These are phyloP conservation scores for Metarhizium anisopliae DNA, from an alignment of 2,329 filamentous ascomycete species.

Conservation along the genomic window DNA sequence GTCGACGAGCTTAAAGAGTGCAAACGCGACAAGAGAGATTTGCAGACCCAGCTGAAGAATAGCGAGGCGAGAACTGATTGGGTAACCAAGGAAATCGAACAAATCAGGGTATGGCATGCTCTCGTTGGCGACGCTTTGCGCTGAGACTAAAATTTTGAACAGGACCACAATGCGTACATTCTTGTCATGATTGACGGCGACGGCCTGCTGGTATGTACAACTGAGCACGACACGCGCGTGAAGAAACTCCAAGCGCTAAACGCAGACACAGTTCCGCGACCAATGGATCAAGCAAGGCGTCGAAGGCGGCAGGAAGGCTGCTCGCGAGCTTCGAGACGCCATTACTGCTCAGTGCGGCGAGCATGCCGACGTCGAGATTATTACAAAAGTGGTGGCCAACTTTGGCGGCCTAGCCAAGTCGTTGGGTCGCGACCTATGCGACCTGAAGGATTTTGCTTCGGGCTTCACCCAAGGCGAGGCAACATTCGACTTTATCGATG, in stretches of 20 bases:
- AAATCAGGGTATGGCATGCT: constrained; percentile 33
- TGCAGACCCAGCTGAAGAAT: constrained; percentile 38
- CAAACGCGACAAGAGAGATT: constrained; percentile 41
- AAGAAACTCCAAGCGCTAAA: background rate
- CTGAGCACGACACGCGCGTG: too few relatives aligned
- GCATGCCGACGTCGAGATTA: constrained; percentile 40
- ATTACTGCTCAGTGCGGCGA: constrained; percentile 37
- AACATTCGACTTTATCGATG: constrained; percentile 55
- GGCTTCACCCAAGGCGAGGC: constrained; percentile 52
- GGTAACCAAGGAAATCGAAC: constrained; percentile 29
- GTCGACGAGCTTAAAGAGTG: constrained; percentile 31
- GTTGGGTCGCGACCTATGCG: constrained; percentile 38
- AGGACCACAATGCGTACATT: constrained; percentile 51
- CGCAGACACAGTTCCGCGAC: constrained; percentile 43
- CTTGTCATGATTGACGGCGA: constrained; percentile 55
- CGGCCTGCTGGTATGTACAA: constrained; percentile 42
- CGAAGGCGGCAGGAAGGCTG: constrained; percentile 45
- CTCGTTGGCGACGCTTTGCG: constrained; percentile 2
- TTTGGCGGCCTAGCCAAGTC: constrained; percentile 39
- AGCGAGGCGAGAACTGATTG: constrained; percentile 26
- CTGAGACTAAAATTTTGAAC: background rate
- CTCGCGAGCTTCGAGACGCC: constrained; percentile 37
- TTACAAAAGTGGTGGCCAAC: constrained; percentile 49
- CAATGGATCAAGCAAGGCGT: constrained; percentile 43
- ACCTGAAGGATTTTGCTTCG: constrained; percentile 46